These are phyloP conservation scores for Nigrospora osmanthi DNA, from an alignment of 2,329 filamentous ascomycete genomes.

Conservation along the genomic window DNA sequence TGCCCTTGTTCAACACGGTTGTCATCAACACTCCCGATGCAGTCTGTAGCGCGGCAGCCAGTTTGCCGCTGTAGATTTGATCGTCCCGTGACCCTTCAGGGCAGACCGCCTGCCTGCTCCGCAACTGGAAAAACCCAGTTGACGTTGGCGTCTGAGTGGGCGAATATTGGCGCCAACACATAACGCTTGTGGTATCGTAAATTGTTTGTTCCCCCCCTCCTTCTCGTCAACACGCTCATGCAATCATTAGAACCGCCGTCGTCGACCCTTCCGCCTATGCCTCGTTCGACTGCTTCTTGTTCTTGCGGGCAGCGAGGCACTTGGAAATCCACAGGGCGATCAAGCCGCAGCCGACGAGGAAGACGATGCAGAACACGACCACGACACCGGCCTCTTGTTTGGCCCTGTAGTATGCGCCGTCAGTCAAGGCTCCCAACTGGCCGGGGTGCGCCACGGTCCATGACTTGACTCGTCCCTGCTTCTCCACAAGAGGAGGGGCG, in stretches of 20 bases:
- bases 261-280: not conserved
- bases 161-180: not conserved
- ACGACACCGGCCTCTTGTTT: slow-evolving; percentile 23
- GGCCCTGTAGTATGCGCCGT: slow-evolving; percentile 11
- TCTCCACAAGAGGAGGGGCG: not conserved
- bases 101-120: too few relatives aligned
- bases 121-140: too few relatives aligned
- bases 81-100: too few relatives aligned
- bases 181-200: slow-evolving; percentile 6
- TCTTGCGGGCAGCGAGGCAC: slow-evolving; percentile 16
- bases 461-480: not conserved
- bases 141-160: not conserved
- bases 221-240: slow-evolving; percentile 4
- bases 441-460: too few relatives aligned
- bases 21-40: too few relatives aligned
- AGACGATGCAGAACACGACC: slow-evolving; percentile 25
- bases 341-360: slow-evolving; percentile 21
- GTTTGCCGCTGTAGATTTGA: too few relatives aligned
- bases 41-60: too few relatives aligned
- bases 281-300: slow-evolving; percentile 12
- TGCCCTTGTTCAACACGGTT: too few relatives aligned
- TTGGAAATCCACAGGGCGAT: slow-evolving; percentile 20
- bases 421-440: slow-evolving; percentile 3
- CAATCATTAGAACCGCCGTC: not conserved
- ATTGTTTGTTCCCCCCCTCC: slow-evolving; percentile 5